Conservation (phyloP, 441 rosid species). For the Erodium chrysanthum region DNA sequence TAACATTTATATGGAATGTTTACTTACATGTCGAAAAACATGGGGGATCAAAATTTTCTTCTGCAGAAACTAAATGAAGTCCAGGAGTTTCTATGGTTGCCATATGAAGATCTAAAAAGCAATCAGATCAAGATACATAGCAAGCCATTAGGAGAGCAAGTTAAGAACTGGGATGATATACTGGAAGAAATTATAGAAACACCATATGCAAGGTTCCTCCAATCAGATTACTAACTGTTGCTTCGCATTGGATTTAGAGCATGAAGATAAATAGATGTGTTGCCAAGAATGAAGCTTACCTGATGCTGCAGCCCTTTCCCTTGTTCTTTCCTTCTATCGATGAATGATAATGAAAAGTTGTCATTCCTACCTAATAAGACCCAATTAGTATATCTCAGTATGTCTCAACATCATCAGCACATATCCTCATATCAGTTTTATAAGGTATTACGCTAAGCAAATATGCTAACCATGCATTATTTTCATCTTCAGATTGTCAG, state of each 20-base stretch:
- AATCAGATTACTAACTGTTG: constrained; percentile 21
- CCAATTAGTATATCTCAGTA: background rate
- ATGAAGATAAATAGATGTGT: background rate
- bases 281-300: constrained; percentile 4
- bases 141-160: constrained; percentile 23
- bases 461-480: background rate
- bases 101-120: constrained; percentile 29
- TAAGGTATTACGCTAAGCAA: background rate
- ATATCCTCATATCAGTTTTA: background rate
- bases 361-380: background rate
- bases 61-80: constrained; percentile 35
- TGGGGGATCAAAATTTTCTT: background rate
- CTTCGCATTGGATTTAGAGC: background rate
- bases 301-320: background rate
- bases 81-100: constrained; percentile 31
- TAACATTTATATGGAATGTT: background rate
- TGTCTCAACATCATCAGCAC: too few relatives aligned
- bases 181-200: constrained; percentile 28
- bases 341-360: background rate
- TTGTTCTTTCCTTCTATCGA: background rate
- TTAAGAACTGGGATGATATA: constrained; percentile 33
- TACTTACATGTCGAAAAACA: background rate
- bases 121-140: constrained; percentile 40
- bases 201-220: constrained; percentile 27
- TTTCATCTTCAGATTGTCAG: background rate